Conservation (phyloP, 768 basidiomycete species). For the Rhizopogon vesiculosus region DNA sequence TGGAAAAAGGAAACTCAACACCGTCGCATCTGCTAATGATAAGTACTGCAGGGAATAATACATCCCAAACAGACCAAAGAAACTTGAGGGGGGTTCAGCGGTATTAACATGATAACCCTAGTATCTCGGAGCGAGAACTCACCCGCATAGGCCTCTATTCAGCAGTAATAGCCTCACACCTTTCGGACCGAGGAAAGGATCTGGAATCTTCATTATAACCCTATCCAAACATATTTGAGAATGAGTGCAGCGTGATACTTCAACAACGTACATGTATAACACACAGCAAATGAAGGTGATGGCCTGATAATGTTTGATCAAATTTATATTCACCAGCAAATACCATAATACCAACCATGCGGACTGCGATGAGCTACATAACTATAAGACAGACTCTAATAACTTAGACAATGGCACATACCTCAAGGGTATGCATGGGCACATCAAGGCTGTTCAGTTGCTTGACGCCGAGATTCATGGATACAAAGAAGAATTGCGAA, state of each 20-base stretch:
- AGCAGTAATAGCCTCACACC: conserved; percentile 56
- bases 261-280: conserved; percentile 40
- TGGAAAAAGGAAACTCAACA: conserved; percentile 72
- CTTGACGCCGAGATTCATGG: conserved; percentile 64
- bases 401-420: conserved; percentile 17
- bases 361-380: conserved; percentile 44
- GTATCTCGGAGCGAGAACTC: conserved; percentile 8
- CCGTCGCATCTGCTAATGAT: conserved; percentile 73
- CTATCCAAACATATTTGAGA: conserved; percentile 11
- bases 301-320: conserved; percentile 24
- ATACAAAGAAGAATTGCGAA: conserved; percentile 55
- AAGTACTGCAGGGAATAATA: conserved; percentile 73
- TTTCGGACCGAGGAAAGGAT: conserved; percentile 68
- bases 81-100: conserved; percentile 34
- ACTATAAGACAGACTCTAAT: background rate
- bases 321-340: background rate
- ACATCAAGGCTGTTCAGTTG: conserved; percentile 50
- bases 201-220: conserved; percentile 36
- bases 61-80: conserved; percentile 65
- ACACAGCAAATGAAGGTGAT: conserved; percentile 51
- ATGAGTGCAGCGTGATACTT: background rate
- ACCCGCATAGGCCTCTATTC: conserved; percentile 64
- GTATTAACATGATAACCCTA: background rate
- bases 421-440: conserved; percentile 56
- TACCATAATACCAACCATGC: conserved; percentile 43